Conservation (phyloP, 768 basidiomycete species). For the Podaxis sp. region DNA sequence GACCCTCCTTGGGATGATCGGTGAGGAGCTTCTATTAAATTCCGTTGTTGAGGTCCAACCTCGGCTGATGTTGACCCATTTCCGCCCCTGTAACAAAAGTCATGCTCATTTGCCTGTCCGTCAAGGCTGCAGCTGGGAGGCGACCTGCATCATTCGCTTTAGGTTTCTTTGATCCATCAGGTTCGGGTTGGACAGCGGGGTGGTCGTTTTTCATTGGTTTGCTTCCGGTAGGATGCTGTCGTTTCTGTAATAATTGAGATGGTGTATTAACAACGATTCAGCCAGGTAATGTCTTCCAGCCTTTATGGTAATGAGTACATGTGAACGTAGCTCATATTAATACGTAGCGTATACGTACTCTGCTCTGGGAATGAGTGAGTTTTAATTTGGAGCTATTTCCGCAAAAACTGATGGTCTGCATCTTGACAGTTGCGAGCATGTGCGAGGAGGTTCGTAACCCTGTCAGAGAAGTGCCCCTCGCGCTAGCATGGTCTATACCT, state of each 20-base stretch:
- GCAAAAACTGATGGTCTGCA: neutral
- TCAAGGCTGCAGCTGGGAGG: conserved; percentile 54
- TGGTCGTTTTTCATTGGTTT: conserved; percentile 71
- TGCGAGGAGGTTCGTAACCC: conserved; percentile 68
- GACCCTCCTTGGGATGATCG: conserved; percentile 57
- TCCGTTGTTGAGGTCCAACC: neutral
- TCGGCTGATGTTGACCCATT: neutral
- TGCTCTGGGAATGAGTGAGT: conserved; percentile 61
- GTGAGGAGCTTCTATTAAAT: conserved; percentile 24
- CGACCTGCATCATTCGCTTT: conserved; percentile 56
- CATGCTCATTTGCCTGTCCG: conserved; percentile 53
- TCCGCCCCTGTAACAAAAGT: conserved; percentile 29
- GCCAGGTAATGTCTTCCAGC: conserved; percentile 27
- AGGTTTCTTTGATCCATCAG: conserved; percentile 56
- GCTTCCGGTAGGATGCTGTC: conserved; percentile 41
- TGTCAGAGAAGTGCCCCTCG: conserved; percentile 49
- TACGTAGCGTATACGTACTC: conserved; percentile 49
- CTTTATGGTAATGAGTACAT: neutral
- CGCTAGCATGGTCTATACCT: conserved; percentile 52
- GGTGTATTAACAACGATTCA: conserved; percentile 15
- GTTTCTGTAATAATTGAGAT: neutral
- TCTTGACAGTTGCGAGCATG: conserved; percentile 53
- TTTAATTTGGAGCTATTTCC: neutral
- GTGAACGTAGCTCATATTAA: neutral
- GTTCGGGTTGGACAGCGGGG: conserved; percentile 65